Evolutionary conservation across 768 basidiomycete genomes (phyloP).

Genomic region (Kwoniella heveanensis): DNA sequence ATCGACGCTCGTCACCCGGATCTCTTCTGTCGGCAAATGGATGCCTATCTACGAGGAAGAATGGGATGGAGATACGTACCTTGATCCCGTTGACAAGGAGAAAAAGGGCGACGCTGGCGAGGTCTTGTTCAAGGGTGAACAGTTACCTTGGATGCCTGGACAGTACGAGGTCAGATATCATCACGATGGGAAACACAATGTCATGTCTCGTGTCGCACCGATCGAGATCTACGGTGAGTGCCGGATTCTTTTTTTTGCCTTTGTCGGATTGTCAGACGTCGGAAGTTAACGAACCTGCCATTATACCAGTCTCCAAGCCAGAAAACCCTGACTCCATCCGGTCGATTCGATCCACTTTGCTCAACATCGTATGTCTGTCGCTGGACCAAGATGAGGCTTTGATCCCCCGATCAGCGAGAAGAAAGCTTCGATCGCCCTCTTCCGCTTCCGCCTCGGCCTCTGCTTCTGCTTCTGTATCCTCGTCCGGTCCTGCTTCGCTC

Average conservation of each 20-base stretch:
- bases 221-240: conserved; percentile 85
- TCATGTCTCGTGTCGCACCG: conserved; percentile 80
- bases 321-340: conserved; percentile 63
- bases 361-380: conserved; percentile 78
- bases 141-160: conserved; percentile 82
- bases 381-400: conserved; percentile 82
- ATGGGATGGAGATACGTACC: conserved; percentile 84
- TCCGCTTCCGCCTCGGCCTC: neutral
- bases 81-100: conserved; percentile 30
- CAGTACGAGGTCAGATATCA: conserved; percentile 80
- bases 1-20: conserved; percentile 77
- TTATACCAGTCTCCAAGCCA: conserved; percentile 68
- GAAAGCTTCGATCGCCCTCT: conserved; percentile 29
- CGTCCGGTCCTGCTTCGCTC: neutral
- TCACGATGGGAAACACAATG: conserved; percentile 96
- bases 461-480: neutral
- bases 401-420: conserved; percentile 62
- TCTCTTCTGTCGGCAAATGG: conserved; percentile 88
- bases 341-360: conserved; percentile 68
- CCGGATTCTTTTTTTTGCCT: too few species aligned
- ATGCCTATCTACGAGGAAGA: conserved; percentile 85
- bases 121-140: conserved; percentile 74
- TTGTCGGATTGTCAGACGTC: neutral
- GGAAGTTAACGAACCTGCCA: conserved; percentile 13
- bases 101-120: conserved; percentile 59